Conservation (phyloP, 2,329 filamentous ascomycete genomes). For the Ustilaginoidea virens region DNA sequence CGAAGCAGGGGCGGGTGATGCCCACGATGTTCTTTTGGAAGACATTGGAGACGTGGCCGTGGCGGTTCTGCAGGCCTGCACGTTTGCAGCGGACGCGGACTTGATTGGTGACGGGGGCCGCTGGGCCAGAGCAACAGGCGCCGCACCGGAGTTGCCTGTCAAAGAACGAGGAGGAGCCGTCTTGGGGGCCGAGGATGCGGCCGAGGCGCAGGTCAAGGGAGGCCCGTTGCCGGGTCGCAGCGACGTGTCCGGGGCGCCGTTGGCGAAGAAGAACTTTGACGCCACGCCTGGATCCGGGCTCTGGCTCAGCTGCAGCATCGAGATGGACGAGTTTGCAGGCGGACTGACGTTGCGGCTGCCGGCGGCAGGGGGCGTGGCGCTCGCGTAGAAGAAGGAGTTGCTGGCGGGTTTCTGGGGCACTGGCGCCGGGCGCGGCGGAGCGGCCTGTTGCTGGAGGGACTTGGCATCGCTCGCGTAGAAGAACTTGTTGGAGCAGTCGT, state of each 20-base stretch:
- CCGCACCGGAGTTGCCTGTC: constrained; percentile 14
- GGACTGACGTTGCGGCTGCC: constrained; percentile 19
- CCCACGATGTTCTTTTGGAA: constrained; percentile 13
- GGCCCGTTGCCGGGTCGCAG: constrained; percentile 19
- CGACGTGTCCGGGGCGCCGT: constrained; percentile 39
- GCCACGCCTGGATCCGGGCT: constrained; percentile 24
- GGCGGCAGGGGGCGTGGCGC: constrained; percentile 27
- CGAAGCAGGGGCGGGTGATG: constrained; percentile 21
- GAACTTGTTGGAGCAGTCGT: constrained; percentile 49
- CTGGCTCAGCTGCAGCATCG: constrained; percentile 19
- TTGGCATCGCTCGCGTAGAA: constrained; percentile 80
- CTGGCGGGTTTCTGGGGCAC: constrained; percentile 27
- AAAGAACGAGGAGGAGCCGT: constrained; percentile 23
- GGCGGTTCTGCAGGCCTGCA: constrained; percentile 8
- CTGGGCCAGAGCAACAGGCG: constrained; percentile 11
- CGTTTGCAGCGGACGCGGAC: constrained; percentile 10
- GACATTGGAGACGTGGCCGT: constrained; percentile 10
- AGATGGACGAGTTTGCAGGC: constrained; percentile 12
- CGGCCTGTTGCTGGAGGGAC: constrained; percentile 19
- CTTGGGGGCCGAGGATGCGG: constrained; percentile 29
- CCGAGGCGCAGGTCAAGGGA: constrained; percentile 25
- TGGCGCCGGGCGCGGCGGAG: constrained; percentile 22
- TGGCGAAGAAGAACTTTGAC: constrained; percentile 63
- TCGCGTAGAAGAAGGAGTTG: constrained; percentile 40
- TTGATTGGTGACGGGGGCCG: constrained; percentile 39